Evolutionary conservation across 169 alveolate genomes (phyloP).

Genomic region (Plasmodium vivax): DNA sequence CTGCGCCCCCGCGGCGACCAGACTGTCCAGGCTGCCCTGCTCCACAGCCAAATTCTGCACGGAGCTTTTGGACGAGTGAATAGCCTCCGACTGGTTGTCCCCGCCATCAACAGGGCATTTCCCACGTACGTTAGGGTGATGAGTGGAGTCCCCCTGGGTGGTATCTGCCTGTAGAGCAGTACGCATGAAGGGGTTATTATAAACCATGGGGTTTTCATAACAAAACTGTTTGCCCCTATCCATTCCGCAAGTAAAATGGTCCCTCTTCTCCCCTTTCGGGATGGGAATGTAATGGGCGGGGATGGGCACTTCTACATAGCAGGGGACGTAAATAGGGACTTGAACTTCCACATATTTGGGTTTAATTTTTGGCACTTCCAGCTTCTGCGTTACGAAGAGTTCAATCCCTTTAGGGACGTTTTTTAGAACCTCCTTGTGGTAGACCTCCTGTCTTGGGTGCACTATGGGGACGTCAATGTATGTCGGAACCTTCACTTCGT

Average conservation of each 20-base stretch:
- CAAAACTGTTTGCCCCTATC: neutral
- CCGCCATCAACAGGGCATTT: neutral
- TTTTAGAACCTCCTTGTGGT: constrained; percentile 5
- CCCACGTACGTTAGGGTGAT: neutral
- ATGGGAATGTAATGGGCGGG: constrained; percentile 59
- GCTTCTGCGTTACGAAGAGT: constrained; percentile 1
- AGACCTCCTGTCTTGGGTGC: constrained; percentile 54
- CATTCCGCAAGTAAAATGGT: constrained; percentile 23
- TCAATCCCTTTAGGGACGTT: constrained; percentile 56
- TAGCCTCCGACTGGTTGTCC: neutral
- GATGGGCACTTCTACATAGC: constrained; percentile 66
- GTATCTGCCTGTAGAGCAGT: neutral
- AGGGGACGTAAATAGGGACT: constrained; percentile 58
- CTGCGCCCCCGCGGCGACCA: neutral
- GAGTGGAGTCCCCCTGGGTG: neutral
- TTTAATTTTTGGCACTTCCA: constrained; percentile 34
- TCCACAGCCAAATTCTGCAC: neutral
- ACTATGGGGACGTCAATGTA: constrained; percentile 23
- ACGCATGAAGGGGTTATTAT: neutral
- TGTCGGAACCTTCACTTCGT: constrained; percentile 26
- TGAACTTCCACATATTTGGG: constrained; percentile 64
- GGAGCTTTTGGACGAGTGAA: neutral
- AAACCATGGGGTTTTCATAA: neutral
- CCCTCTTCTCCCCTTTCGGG: constrained; percentile 7
- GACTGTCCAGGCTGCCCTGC: neutral